Evolutionary conservation across 768 basidiomycete species (phyloP).

Genomic region (Lentinula sp.): DNA sequence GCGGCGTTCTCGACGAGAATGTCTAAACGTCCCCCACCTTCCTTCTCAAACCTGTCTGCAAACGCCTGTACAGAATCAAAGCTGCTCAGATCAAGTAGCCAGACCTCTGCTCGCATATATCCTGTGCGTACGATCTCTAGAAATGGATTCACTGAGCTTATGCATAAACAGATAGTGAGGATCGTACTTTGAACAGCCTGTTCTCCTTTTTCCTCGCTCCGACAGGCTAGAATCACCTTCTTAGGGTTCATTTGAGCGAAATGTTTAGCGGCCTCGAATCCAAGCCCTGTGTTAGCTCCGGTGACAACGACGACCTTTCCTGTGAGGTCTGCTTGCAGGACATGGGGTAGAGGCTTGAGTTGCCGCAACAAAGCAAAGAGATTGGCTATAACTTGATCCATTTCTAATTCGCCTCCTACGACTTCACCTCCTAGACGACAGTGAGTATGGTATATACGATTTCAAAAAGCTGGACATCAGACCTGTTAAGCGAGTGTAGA

Average conservation of each 20-base stretch:
- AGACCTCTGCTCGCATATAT: constrained; percentile 26
- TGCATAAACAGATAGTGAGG: too few species aligned
- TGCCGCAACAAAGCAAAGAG: background rate
- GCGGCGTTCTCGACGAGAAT: constrained; percentile 42
- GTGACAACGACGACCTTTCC: constrained; percentile 44
- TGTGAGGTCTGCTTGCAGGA: constrained; percentile 28
- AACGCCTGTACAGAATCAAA: constrained; percentile 37
- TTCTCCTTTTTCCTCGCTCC: constrained; percentile 25
- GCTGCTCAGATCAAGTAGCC: constrained; percentile 32
- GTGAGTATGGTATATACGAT: too few species aligned
- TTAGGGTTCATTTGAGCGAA: constrained; percentile 37
- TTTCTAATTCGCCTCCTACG: background rate
- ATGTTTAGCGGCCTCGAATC: constrained; percentile 39
- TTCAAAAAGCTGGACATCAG: too few species aligned
- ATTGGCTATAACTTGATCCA: background rate
- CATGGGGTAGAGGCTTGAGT: constrained; percentile 14
- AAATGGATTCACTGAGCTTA: background rate
- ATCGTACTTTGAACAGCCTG: constrained; percentile 17
- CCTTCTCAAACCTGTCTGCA: constrained; percentile 24
- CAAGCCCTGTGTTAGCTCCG: constrained; percentile 48
- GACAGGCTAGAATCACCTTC: constrained; percentile 31
- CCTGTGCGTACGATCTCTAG: constrained; percentile 25
- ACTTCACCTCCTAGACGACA: too few species aligned
- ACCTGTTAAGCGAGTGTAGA: too few species aligned
- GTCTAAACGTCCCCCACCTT: constrained; percentile 26